Percentiles rank a stretch among this genome's conserved stretches.
Conservation (phyloP, 2,329 filamentous ascomycete species). For the Tolypocladium pustulatum region DNA sequence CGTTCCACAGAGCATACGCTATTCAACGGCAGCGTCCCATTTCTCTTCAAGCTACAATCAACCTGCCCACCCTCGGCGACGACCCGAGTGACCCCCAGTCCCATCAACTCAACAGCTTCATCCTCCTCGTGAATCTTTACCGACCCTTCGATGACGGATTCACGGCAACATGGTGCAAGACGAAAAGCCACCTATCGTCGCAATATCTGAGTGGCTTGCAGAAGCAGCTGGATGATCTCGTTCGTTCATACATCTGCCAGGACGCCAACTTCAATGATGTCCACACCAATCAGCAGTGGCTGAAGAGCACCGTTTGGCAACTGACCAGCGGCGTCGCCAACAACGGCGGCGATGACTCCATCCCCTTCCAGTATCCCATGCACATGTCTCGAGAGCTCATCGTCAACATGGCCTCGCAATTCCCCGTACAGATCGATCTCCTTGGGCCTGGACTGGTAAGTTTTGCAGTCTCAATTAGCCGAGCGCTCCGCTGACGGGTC, state of each 20-base stretch:
- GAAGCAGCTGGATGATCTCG: conserved; percentile 48
- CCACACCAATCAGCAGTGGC: conserved; percentile 51
- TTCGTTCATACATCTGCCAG: conserved; percentile 40
- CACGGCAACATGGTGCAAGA: conserved; percentile 56
- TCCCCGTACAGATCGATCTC: conserved; percentile 64
- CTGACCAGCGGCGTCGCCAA: conserved; percentile 41
- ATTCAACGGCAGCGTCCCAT: conserved; percentile 60
- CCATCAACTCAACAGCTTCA: conserved; percentile 43
- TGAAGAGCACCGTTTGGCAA: conserved; percentile 55
- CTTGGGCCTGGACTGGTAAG: conserved; percentile 63
- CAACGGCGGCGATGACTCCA: conserved; percentile 35
- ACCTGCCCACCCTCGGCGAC: conserved; percentile 50
- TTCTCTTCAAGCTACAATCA: conserved; percentile 59
- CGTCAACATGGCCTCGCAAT: conserved; percentile 55
- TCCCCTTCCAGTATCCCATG: conserved; percentile 54
- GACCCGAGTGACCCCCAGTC: conserved; percentile 46
- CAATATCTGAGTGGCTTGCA: conserved; percentile 48
- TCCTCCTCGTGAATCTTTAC: conserved; percentile 53
- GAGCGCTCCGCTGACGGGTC: neutral
- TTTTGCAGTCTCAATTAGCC: conserved; percentile 4
- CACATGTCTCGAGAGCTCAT: conserved; percentile 54
- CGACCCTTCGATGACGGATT: conserved; percentile 56
- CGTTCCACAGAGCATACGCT: conserved; percentile 47
- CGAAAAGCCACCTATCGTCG: conserved; percentile 43
- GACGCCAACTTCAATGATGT: conserved; percentile 46